Base-by-base conservation (phyloP, 305 asterid genomes). In the Fraxinus xanthoxyloides region DNA sequence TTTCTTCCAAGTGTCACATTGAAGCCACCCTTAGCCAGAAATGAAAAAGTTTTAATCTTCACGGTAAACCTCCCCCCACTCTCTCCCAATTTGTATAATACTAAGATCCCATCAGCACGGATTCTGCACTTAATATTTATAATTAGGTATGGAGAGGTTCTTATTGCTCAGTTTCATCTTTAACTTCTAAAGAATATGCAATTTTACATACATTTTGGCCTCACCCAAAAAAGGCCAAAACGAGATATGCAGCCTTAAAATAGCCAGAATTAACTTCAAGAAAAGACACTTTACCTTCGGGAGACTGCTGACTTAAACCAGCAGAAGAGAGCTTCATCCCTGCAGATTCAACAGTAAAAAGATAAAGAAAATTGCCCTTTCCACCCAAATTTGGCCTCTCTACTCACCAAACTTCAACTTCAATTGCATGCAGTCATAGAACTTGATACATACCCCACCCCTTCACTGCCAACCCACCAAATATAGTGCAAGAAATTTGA, bases 241-340 rank as follows among this genome's bases (percentile, higher is more conserved):
- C 35, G 70, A 43, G 82, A 81, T 79, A 72, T 63, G 79, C 79
- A 79, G 67, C 76, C 80, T 61, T 72, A 38, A 32, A 76, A 82
- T 63, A 31, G 51, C 32, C 59, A 38, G 4, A 9, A 35, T 30
- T 28, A 35, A 80, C 26, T 31, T 43, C 35, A 82, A 56, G 72
- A 70, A 23, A 77, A 43, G 73, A 77, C 48, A 54, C 9, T 75
- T 80, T 81, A 92, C 96, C 96, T 90, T 92, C 91, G 82, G 94
- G 91, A 83, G 92, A 87, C 79, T 88, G 93, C 74, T 87, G 92
- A 77, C 79, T 85, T 17, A 83, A 81, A 83, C 85, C 89, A 84
- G 85, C 82, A 76, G 96, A 73, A 32, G 89, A 87, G 77, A 85
- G 88, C 80, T 88, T 90, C 97, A 92, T 92, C 69, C 84, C 83